Evolutionary conservation across 139 green algal species (phyloP), one percentile per base, ranked within the genome.

Genomic region (Chlorella sp.): DNA sequence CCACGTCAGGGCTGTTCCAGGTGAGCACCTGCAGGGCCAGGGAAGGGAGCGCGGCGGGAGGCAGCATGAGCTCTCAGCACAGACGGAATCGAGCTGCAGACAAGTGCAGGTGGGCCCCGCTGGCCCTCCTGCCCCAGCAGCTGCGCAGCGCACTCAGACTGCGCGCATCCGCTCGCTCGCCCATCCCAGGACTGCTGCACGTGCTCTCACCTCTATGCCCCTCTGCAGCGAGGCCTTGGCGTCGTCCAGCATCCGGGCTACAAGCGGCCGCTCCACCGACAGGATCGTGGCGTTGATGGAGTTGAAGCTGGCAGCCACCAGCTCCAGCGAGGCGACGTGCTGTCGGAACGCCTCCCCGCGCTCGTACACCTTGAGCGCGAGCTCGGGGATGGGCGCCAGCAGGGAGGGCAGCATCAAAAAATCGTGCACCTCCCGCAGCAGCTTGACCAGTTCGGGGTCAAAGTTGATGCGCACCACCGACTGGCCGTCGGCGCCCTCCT

Each of bases 381-480:
- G 8, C 43, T 80, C 86, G 11, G 88, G 88, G 15, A 91, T 82
- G 35, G 68, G 38, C 7, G 77, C 36, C 14, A 62, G 76, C 42
- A 90, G 84, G 43, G 75, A 72, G 42, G 88, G 82, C 31, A 94
- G 79, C n/a, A 94, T 81, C 72, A 96, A 61, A 77, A 98, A 95
- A 83, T 96, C 96, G 72, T 93, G 94, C 42, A 93, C 93, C 81
- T 98, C 94, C 0, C 90, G 83, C 76, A 97, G 86, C 74, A 97
- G 85, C 15, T 82, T 78, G 31, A 97, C 89, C 27, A 98, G 86
- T 31, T 79, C 85, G 2, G 94, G 89, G 84, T 97, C 93, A 77
- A 98, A 98, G 82, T 98, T 98, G 33, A 97, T 88, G 14, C 53
- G 72, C 21, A 95, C 75, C 60, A 88, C 15, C 1, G 73, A 43